Conservation (phyloP, 106 monocot species). For the Amphibolis antarctica region DNA sequence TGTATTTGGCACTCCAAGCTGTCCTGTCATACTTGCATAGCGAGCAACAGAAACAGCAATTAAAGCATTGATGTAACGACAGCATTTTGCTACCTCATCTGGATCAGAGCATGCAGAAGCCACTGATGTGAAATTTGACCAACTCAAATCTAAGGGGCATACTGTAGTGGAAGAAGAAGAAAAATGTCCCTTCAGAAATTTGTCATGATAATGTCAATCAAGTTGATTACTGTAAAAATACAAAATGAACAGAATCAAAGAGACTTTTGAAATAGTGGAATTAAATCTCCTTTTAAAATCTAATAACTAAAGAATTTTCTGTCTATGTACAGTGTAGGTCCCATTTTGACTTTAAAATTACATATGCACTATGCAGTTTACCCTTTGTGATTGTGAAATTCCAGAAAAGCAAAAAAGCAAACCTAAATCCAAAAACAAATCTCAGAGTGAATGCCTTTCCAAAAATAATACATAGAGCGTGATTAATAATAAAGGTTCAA, state of each 20-base stretch:
- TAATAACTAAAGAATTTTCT: too few relatives aligned
- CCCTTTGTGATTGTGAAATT: too few relatives aligned
- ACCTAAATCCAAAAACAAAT: too few relatives aligned
- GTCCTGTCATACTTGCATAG: constrained; percentile 67
- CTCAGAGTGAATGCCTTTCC: too few relatives aligned
- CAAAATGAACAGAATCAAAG: not conserved
- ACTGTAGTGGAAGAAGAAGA: constrained; percentile 26
- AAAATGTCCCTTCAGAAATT: not conserved
- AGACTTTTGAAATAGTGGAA: too few relatives aligned
- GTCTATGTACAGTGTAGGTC: too few relatives aligned
- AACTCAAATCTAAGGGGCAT: constrained; percentile 80
- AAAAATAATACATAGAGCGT: too few relatives aligned
- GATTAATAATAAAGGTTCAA: too few relatives aligned
- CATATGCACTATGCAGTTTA: too few relatives aligned
- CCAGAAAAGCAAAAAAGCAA: too few relatives aligned
- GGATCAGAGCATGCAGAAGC: constrained; percentile 47
- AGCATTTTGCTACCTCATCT: constrained; percentile 50
- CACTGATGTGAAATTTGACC: constrained; percentile 72
- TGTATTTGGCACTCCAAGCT: constrained; percentile 69
- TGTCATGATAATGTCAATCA: not conserved
- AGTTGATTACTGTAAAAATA: not conserved
- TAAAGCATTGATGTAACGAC: constrained; percentile 84
- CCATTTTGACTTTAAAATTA: too few relatives aligned
- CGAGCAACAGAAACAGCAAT: constrained; percentile 68
- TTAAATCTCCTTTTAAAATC: too few relatives aligned